Percentiles rank a stretch among this genome's conserved stretches.
phyloP scores from a whole-genome alignment of 2,329 filamentous ascomycete genomes.

The Talaromyces verruculosus region DNA sequence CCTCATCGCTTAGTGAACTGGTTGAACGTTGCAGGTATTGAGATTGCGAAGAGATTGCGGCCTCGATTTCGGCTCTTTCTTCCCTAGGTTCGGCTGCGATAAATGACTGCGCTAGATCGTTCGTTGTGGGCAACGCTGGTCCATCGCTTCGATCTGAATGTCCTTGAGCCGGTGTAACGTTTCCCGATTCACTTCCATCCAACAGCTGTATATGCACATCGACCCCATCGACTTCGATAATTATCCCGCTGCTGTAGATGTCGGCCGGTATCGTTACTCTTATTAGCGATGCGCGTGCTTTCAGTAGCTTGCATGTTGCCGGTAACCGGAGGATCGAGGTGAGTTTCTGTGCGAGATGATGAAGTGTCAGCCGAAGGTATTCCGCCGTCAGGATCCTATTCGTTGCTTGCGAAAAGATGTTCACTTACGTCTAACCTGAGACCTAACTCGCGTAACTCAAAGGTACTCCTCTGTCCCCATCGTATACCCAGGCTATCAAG shows the following conservation, averaged over 20 bases:
- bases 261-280: slow-evolving; percentile 84
- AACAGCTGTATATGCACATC: slow-evolving; percentile 65
- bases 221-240: slow-evolving; percentile 77
- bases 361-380: neutral
- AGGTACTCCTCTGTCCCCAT: slow-evolving; percentile 74
- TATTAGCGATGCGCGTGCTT: slow-evolving; percentile 72
- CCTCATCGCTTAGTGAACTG: slow-evolving; percentile 48
- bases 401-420: neutral
- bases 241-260: slow-evolving; percentile 80
- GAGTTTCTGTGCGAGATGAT: slow-evolving; percentile 80
- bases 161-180: slow-evolving; percentile 16
- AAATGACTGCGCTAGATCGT: slow-evolving; percentile 62
- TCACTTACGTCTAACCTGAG: slow-evolving; percentile 69
- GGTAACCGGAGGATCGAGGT: slow-evolving; percentile 73
- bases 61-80: slow-evolving; percentile 59
- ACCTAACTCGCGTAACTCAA: slow-evolving; percentile 85
- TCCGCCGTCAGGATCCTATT: no score
- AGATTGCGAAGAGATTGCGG: slow-evolving; percentile 55
- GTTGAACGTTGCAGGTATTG: slow-evolving; percentile 53
- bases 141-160: slow-evolving; percentile 10
- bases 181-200: slow-evolving; percentile 34
- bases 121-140: slow-evolving; percentile 52
- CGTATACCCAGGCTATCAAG: slow-evolving; percentile 82
- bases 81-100: slow-evolving; percentile 57
- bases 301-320: slow-evolving; percentile 66